Evolutionary conservation across 345 rosid genomes (phyloP), one percentile per base, ranked within the genome.

Genomic region (Clausena lansium): DNA sequence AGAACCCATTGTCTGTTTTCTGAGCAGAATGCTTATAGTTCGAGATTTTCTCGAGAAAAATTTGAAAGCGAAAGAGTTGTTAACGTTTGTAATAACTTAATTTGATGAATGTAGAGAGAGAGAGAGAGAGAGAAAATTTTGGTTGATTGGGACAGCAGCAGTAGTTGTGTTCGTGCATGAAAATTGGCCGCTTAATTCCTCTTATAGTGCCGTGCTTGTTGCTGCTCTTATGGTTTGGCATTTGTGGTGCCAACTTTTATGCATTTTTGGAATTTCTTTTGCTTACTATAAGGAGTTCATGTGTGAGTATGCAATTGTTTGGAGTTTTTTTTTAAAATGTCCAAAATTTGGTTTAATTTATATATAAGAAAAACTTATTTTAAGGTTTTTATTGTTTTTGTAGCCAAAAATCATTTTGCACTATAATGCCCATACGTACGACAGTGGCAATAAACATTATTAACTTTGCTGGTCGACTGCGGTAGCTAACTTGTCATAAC

Each of bases 1-100:
- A 24, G 82, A 71, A 36, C 30, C 70, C 86, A 84, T 84, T 38
- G 52, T 71, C 9, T 45, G 22, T 52, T 52, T 52, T 52, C 57
- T 1, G 22, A 17, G 22, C 22, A 52, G 57, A 52, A 19, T 19
- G 57, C 7, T 52, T 5, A 17, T 52, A 17, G 2, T 3, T 61
- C 1, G 2, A 28, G 50, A 61, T 14, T 70, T 70, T 70, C 65
- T 58, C 47, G 47, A 64, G 47, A 64, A 45, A 50, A 22, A 1
- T 38, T 73, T 22, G 62, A 71, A 41, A 72, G 65, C 32, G 0
- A 14, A 52, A 61, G 28, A 61, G 39, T 0, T 24, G 36, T 36
- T 45, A 35, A 25, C 7, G 9, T 63, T 61, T 17, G 25, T 9
- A 50, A 50, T 32, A 15, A 45, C 50, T 13, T n/a, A n/a, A n/a